Conservation (phyloP, 306 rosid species). For the Abrus precatorius region DNA sequence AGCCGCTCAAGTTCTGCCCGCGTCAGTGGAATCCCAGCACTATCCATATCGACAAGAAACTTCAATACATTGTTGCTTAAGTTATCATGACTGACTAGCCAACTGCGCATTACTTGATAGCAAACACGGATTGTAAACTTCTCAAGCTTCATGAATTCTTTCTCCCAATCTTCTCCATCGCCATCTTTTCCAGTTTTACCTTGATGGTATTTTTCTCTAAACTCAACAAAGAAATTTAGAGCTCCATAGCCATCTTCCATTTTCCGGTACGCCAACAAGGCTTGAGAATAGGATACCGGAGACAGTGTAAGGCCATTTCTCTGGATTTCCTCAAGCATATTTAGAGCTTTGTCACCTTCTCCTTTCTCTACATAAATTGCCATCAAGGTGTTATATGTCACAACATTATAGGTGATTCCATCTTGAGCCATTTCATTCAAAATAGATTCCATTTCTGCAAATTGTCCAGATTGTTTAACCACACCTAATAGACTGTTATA, state of each 20-base stretch:
- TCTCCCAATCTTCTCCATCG: slow-evolving; percentile 77
- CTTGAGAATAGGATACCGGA: slow-evolving; percentile 81
- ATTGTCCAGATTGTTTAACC: slow-evolving; percentile 73
- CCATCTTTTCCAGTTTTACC: slow-evolving; percentile 71
- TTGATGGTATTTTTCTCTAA: slow-evolving; percentile 67
- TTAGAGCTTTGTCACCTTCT: slow-evolving; percentile 63
- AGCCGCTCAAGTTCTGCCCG: slow-evolving; percentile 76
- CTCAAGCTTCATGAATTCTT: slow-evolving; percentile 72
- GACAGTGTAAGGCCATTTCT: slow-evolving; percentile 73
- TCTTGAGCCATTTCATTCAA: slow-evolving; percentile 73
- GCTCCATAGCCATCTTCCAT: slow-evolving; percentile 90
- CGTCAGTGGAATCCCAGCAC: slow-evolving; percentile 67
- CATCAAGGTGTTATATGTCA: slow-evolving; percentile 87
- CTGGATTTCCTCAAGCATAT: slow-evolving; percentile 70
- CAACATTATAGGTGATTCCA: slow-evolving; percentile 72
- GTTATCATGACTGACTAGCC: slow-evolving; percentile 73
- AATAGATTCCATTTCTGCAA: slow-evolving; percentile 65
- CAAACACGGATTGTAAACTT: slow-evolving; percentile 77
- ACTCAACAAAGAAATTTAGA: slow-evolving; percentile 67
- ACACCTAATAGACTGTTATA: slow-evolving; percentile 87
- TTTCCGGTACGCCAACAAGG: slow-evolving; percentile 76
- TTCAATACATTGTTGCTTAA: slow-evolving; percentile 67
- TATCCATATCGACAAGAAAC: slow-evolving; percentile 77
- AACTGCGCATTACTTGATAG: slow-evolving; percentile 92
- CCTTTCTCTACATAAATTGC: slow-evolving; percentile 80